Conservation (phyloP, 108 stramenopile species). For the Pseudonitzschia pungens region DNA sequence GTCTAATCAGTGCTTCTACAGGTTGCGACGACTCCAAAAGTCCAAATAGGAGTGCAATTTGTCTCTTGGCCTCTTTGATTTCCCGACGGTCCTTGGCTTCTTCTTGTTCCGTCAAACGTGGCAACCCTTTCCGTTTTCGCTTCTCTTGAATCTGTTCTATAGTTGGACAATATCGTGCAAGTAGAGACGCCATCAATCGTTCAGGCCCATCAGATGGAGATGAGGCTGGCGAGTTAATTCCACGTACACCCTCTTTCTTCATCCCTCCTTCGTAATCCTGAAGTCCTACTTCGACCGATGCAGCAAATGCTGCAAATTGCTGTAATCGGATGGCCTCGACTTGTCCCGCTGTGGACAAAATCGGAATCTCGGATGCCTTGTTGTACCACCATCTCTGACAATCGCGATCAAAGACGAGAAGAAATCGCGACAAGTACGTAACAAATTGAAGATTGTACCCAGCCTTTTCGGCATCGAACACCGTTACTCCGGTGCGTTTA, state of each 20-base stretch:
- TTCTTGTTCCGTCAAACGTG: slow-evolving; percentile 28
- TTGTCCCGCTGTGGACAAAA: slow-evolving; percentile 45
- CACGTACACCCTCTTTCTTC: slow-evolving; percentile 1
- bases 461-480: slow-evolving; percentile 75
- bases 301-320: slow-evolving; percentile 79
- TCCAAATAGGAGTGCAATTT: slow-evolving; percentile 80
- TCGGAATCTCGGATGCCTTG: slow-evolving; percentile 60
- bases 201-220: slow-evolving; percentile 46
- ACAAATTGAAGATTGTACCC: slow-evolving; percentile 79
- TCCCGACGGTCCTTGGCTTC: slow-evolving; percentile 36
- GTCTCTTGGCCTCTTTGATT: slow-evolving; percentile 76
- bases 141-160: slow-evolving; percentile 20
- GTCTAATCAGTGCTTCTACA: slow-evolving; percentile 58
- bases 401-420: slow-evolving; percentile 71
- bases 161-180: slow-evolving; percentile 49
- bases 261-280: slow-evolving; percentile 50
- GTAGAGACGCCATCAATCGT: slow-evolving; percentile 44
- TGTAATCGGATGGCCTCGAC: slow-evolving; percentile 55
- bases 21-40: slow-evolving; percentile 74
- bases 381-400: slow-evolving; percentile 81
- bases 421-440: slow-evolving; percentile 77
- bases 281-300: slow-evolving; percentile 80
- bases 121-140: slow-evolving; percentile 24
- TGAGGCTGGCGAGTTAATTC: neutral
- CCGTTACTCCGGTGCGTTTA: slow-evolving; percentile 72